These are phyloP conservation scores for Parathielavia hyrcaniae DNA, from an alignment of 495 filamentous ascomycete genomes.

Conservation along the genomic window DNA sequence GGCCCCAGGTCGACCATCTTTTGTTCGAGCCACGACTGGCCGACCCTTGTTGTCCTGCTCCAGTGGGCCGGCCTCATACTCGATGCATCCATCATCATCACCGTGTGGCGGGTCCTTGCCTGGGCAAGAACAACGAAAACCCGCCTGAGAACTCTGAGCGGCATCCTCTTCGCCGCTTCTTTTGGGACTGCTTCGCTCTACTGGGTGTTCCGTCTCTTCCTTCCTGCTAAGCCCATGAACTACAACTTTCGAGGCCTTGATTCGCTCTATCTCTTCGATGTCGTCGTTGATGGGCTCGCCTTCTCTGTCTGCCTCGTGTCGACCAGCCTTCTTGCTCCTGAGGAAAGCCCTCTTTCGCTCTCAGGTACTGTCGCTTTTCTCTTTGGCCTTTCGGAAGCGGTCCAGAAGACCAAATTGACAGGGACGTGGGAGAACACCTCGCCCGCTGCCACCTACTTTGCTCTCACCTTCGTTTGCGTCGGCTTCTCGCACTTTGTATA, in stretches of 20 bases:
- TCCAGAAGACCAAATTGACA: constrained; percentile 25
- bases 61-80: constrained; percentile 40
- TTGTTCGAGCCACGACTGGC: constrained; percentile 36
- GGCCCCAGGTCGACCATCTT: constrained; percentile 37
- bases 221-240: constrained; percentile 10
- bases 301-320: constrained; percentile 38
- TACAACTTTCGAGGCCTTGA: constrained; percentile 28
- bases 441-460: constrained; percentile 23
- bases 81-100: constrained; percentile 37
- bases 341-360: constrained; percentile 36
- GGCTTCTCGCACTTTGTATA: constrained; percentile 40
- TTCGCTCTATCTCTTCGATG: constrained; percentile 38
- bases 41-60: constrained; percentile 24
- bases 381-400: constrained; percentile 28
- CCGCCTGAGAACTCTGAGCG: constrained; percentile 36
- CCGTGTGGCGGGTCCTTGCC: constrained; percentile 43
- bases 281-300: constrained; percentile 36
- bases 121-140: constrained; percentile 42
- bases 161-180: constrained; percentile 30
- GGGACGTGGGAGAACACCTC: constrained; percentile 40
- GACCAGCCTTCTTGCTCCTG: constrained; percentile 35
- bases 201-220: constrained; percentile 8
- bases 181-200: constrained; percentile 24
- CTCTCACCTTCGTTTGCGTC: constrained; percentile 30
- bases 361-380: constrained; percentile 36